Evolutionary conservation across 345 rosid genomes (phyloP).

Genomic region (Bretschneidera sinensis): DNA sequence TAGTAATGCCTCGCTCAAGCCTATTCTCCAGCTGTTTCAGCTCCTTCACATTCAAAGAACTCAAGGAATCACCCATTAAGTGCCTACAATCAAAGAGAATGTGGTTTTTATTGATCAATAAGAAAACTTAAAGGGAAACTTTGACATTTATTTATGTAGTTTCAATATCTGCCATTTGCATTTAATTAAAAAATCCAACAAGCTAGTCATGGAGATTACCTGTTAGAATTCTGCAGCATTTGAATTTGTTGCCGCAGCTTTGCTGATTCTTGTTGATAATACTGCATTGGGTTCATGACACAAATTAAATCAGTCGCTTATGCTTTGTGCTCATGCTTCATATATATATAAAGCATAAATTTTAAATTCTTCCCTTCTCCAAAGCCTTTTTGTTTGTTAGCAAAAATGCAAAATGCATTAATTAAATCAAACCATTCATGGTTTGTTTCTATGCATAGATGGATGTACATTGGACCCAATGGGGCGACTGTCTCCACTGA

Average conservation of each 20-base stretch:
- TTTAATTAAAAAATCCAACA: too few relatives aligned
- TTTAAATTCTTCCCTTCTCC: too few relatives aligned
- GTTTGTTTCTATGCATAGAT: too few relatives aligned
- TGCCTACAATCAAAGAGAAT: constrained; percentile 42
- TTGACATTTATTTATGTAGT: too few relatives aligned
- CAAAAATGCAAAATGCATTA: too few relatives aligned
- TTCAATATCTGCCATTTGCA: not conserved
- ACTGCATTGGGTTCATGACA: constrained; percentile 33
- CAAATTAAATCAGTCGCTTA: too few relatives aligned
- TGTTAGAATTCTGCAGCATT: constrained; percentile 86
- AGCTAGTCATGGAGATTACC: constrained; percentile 33
- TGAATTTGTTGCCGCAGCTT: constrained; percentile 94
- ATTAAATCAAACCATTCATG: too few relatives aligned
- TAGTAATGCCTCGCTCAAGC: constrained; percentile 87
- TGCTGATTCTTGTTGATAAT: constrained; percentile 94
- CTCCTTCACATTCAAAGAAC: constrained; percentile 78
- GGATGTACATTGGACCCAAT: too few relatives aligned
- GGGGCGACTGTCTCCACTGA: too few relatives aligned
- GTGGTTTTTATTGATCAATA: not conserved
- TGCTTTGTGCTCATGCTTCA: too few relatives aligned
- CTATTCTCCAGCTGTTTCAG: constrained; percentile 92
- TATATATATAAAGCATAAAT: too few relatives aligned
- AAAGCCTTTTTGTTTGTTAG: too few relatives aligned
- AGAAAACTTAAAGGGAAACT: not conserved
- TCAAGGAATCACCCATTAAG: constrained; percentile 86